phyloP scores from a whole-genome alignment of 108 stramenopile species.

The Stephanodiscus triporus region DNA sequence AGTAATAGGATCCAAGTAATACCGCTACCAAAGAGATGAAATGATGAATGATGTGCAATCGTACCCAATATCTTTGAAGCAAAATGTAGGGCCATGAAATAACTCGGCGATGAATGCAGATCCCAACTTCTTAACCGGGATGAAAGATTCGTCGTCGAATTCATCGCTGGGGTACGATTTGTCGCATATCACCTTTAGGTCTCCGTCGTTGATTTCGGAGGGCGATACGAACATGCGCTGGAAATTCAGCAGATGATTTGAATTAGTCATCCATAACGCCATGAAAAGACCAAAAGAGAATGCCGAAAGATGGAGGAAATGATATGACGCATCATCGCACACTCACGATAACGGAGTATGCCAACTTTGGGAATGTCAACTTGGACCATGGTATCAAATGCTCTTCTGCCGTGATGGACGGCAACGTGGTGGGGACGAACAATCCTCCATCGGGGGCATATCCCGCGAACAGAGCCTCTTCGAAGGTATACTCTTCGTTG shows the following conservation, averaged over 20 bases:
- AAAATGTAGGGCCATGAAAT: constrained; percentile 92
- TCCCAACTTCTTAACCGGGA: constrained; percentile 50
- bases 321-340: neutral
- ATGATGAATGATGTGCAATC: constrained; percentile 2
- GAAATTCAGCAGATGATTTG: neutral
- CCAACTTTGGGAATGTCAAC: constrained; percentile 64
- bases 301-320: neutral
- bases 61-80: constrained; percentile 92
- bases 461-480: constrained; percentile 75
- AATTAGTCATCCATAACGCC: neutral
- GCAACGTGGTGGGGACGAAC: constrained; percentile 79
- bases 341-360: constrained; percentile 53
- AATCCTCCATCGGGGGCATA: constrained; percentile 90
- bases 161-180: constrained; percentile 53
- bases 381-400: constrained; percentile 57
- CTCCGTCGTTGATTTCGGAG: constrained; percentile 51
- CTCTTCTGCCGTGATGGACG: constrained; percentile 38
- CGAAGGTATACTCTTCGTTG: constrained; percentile 61
- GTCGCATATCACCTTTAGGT: constrained; percentile 53
- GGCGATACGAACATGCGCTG: constrained; percentile 58
- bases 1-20: neutral
- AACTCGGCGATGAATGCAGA: constrained; percentile 75
- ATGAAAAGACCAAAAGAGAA: neutral
- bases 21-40: neutral
- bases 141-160: constrained; percentile 41